phyloP scores from a whole-genome alignment of 2,329 filamentous ascomycete genomes.

The Clarireedia homoeocarpa region DNA sequence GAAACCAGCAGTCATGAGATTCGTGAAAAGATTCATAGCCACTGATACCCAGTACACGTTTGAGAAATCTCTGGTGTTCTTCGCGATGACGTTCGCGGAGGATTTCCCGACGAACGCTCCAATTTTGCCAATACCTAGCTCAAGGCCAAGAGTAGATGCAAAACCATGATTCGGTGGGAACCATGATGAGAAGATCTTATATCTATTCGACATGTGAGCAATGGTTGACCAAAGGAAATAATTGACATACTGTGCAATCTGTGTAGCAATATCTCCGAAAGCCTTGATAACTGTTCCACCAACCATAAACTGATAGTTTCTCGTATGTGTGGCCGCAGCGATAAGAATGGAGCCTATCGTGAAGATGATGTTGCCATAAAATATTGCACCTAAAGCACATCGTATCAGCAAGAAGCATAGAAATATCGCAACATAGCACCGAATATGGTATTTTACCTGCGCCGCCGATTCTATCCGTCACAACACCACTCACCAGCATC shows the following conservation, averaged over 20 bases:
- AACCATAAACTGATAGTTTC: slow-evolving; percentile 54
- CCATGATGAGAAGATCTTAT: slow-evolving; percentile 59
- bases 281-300: slow-evolving; percentile 40
- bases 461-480: slow-evolving; percentile 52
- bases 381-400: slow-evolving; percentile 33
- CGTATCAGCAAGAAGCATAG: too few relatives aligned
- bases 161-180: slow-evolving; percentile 55
- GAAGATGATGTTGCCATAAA: slow-evolving; percentile 55
- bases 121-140: slow-evolving; percentile 53
- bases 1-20: slow-evolving; percentile 44
- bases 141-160: slow-evolving; percentile 52
- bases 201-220: slow-evolving; percentile 25
- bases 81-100: slow-evolving; percentile 39
- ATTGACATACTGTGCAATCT: slow-evolving; percentile 42
- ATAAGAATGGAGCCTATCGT: slow-evolving; percentile 50
- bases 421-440: too few relatives aligned
- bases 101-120: slow-evolving; percentile 53
- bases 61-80: slow-evolving; percentile 50
- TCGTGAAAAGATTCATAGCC: slow-evolving; percentile 58
- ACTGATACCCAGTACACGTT: slow-evolving; percentile 57
- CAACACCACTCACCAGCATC: slow-evolving; percentile 45
- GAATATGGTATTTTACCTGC: slow-evolving; percentile 33
- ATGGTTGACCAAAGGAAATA: not conserved
- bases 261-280: slow-evolving; percentile 52
- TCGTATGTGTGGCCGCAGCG: slow-evolving; percentile 47